These are phyloP conservation scores for Mangifera indica DNA, from an alignment of 345 rosid genomes.

Conservation along the genomic window DNA sequence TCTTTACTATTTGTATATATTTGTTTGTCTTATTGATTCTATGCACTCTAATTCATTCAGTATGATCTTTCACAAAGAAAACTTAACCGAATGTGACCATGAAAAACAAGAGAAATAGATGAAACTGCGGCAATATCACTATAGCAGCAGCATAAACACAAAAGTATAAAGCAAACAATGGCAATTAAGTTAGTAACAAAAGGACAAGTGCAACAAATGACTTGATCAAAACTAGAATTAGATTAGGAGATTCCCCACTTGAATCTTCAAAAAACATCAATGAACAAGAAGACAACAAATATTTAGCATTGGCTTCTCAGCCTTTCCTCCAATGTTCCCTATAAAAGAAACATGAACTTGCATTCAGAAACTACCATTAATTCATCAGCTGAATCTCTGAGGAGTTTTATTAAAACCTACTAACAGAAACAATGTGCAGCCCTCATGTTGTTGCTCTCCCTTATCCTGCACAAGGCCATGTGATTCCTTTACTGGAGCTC, in stretches of 20 bases:
- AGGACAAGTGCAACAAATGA: neutral
- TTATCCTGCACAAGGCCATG: constrained; percentile 11
- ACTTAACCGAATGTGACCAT: neutral
- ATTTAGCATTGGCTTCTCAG: constrained; percentile 7
- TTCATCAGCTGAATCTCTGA: neutral
- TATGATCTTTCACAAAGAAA: neutral
- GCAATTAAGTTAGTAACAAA: neutral
- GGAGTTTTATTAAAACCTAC: neutral
- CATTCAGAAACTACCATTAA: neutral
- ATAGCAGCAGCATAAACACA: neutral
- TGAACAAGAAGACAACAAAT: constrained; percentile 10
- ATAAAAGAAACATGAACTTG: neutral
- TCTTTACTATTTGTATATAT: too few species aligned
- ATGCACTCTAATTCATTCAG: too few species aligned
- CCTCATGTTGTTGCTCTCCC: neutral
- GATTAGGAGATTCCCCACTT: constrained; percentile 4
- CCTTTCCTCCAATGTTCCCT: neutral
- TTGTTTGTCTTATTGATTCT: too few species aligned
- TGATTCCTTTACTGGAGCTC: constrained; percentile 20
- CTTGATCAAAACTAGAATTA: neutral
- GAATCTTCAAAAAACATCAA: neutral
- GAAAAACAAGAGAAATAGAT: neutral
- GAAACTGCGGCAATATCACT: neutral
- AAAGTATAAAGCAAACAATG: neutral
- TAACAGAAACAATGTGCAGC: neutral